Conservation (phyloP, 768 basidiomycete genomes). For the Leccinum truebloodii region DNA sequence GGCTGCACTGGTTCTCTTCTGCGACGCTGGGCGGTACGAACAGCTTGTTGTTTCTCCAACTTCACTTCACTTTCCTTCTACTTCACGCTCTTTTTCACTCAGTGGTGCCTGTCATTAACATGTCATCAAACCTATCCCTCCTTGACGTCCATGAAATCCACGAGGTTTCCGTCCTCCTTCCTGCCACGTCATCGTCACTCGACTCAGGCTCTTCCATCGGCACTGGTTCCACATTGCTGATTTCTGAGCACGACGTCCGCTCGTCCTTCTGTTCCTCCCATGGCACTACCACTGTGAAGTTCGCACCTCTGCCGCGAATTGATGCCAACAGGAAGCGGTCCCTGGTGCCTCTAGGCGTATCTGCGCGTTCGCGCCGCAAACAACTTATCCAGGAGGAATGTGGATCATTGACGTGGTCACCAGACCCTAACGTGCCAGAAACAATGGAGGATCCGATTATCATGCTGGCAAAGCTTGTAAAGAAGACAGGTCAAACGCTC, state of each 20-base stretch:
- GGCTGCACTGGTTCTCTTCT: slow-evolving; percentile 3
- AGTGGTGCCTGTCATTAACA: background rate
- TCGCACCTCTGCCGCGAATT: slow-evolving; percentile 28
- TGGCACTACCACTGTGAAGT: slow-evolving; percentile 40
- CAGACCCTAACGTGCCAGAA: slow-evolving; percentile 27
- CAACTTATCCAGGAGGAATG: slow-evolving; percentile 20
- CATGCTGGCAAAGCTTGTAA: slow-evolving; percentile 51
- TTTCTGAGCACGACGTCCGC: slow-evolving; percentile 12
- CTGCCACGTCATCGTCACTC: slow-evolving; percentile 13
- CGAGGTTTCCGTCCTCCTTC: slow-evolving; percentile 13
- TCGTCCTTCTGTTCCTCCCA: slow-evolving; percentile 20
- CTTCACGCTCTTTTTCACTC: slow-evolving; percentile 23
- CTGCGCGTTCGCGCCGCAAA: slow-evolving; percentile 40
- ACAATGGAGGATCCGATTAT: slow-evolving; percentile 48
- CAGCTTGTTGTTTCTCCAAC: background rate
- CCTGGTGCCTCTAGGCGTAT: slow-evolving; percentile 53
- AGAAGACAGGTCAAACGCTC: slow-evolving; percentile 37
- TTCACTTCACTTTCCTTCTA: slow-evolving; percentile 22
- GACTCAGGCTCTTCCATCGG: slow-evolving; percentile 20
- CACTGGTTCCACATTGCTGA: slow-evolving; percentile 10
- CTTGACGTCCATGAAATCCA: slow-evolving; percentile 22
- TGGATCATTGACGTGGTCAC: slow-evolving; percentile 20
- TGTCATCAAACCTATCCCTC: slow-evolving; percentile 13
- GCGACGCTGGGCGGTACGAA: slow-evolving; percentile 19
- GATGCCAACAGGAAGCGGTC: slow-evolving; percentile 52